Percentiles rank a stretch among this genome's conserved stretches.
phyloP scores from a whole-genome alignment of 768 basidiomycete genomes.

The Gelatoporia subvermispora region DNA sequence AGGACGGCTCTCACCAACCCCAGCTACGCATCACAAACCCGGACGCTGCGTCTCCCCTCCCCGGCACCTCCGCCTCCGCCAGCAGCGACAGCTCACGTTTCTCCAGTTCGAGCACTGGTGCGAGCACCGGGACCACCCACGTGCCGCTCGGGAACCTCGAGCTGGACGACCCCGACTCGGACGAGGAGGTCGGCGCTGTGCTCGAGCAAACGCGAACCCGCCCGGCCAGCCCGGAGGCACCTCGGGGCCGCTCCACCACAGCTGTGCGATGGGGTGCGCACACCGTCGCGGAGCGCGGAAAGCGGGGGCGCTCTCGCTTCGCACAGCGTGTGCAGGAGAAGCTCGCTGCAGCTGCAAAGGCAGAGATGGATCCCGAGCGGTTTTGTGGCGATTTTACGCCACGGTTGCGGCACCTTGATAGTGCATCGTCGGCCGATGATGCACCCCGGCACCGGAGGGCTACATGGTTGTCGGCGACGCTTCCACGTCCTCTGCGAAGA shows the following conservation, averaged over 20 bases:
- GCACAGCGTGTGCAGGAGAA: slow-evolving; percentile 41
- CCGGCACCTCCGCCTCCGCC: neutral
- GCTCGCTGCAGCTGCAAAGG: slow-evolving; percentile 11
- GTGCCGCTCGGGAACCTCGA: slow-evolving; percentile 10
- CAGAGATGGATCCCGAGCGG: neutral
- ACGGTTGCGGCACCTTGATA: no score
- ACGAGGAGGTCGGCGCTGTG: slow-evolving; percentile 17
- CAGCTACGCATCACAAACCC: slow-evolving; percentile 15
- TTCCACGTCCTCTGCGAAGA: no score
- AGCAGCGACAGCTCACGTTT: slow-evolving; percentile 15
- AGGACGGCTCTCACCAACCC: neutral
- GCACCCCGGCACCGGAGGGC: no score
- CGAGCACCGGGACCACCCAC: neutral
- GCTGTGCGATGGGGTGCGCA: neutral
- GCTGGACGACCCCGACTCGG: slow-evolving; percentile 13
- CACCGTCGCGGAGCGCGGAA: neutral
- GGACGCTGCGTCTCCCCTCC: slow-evolving; percentile 3
- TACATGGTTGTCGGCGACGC: no score
- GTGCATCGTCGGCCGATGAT: no score
- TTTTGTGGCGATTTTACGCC: no score
- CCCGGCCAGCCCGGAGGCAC: neutral
- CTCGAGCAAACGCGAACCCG: neutral
- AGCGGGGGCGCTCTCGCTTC: slow-evolving; percentile 31
- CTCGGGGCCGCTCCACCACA: neutral
- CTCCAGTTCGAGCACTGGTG: neutral